Evolutionary conservation across 352 stramenopile genomes (phyloP), one percentile per base, ranked within the genome.

Genomic region (Globisporangium echinulatum): DNA sequence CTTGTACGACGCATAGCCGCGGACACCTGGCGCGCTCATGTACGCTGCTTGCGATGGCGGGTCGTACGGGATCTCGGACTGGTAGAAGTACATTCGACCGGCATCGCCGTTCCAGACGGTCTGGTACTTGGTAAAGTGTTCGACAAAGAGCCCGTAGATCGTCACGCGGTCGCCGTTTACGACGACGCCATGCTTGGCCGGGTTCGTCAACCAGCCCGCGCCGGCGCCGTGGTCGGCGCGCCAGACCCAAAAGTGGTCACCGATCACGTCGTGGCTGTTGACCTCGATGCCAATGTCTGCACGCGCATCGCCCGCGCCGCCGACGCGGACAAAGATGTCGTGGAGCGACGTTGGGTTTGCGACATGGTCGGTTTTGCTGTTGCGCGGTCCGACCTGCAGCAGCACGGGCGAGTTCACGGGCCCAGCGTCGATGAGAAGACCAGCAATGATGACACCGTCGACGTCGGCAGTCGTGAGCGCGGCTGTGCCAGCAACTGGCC

Each of bases 1-100:
- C 11, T 49, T 49, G 43, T 49, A 49, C 43, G 43, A 49, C 5
- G 43, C 43, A 9, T 14, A 49, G 43, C 43, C 43, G 1, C n/a
- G 13, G 8, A 49, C 43, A 14, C 43, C 5, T 2, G 43, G 43
- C 1, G 11, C 43, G 11, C 43, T 49, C 43, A 8, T 17, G 43
- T n/a, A 49, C 43, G 43, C 10, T 7, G 43, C 43, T 14, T 49
- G 43, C 1, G 13, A 19, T 2, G 43, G 43, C 43, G 43, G 43
- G 43, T 49, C 43, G 43, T 49, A 49, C 43, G 43, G 43, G 43
- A 49, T 49, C 43, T 49, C 43, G 43, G 43, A 49, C 43, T 49
- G 43, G 43, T 49, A 49, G 43, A 49, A 49, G 43, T 17, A 15
- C 43, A 7, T 49, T 11, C 43, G 39, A 7, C 39, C 39, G 7